Conservation (phyloP, 148 eudicot genomes). For the Dianthus caryophyllus region DNA sequence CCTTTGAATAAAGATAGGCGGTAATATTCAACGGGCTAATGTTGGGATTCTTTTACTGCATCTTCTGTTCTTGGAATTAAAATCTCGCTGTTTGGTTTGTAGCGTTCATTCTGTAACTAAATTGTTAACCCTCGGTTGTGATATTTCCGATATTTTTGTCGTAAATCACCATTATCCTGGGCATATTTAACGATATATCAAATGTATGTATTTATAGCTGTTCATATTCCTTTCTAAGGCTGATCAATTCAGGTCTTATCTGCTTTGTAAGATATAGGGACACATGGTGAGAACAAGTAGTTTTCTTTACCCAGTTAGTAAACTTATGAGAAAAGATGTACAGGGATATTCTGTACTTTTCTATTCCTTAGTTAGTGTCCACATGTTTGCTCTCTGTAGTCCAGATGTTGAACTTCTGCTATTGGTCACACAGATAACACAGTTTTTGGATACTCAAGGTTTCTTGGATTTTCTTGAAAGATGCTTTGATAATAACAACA, state of each 20-base stretch:
- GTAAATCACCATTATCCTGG: too few relatives aligned
- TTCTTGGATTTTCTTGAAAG: conserved; percentile 94
- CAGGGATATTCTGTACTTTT: neutral
- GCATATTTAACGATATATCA: too few relatives aligned
- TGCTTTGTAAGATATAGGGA: neutral
- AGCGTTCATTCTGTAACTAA: too few relatives aligned
- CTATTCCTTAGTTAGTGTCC: neutral
- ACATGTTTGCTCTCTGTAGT: neutral
- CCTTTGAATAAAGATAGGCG: too few relatives aligned
- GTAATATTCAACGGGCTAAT: too few relatives aligned
- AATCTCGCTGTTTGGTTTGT: too few relatives aligned
- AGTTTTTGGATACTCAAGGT: conserved; percentile 94
- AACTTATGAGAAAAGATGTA: neutral
- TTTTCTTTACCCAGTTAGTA: neutral
- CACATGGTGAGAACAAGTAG: neutral
- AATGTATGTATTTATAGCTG: neutral
- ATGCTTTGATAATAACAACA: conserved; percentile 64
- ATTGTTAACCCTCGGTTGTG: too few relatives aligned
- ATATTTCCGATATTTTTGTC: too few relatives aligned
- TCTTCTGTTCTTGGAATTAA: too few relatives aligned
- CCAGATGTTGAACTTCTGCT: conserved; percentile 7
- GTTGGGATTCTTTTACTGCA: too few relatives aligned
- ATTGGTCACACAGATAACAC: conserved; percentile 71
- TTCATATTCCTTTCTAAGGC: neutral
- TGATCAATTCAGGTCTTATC: neutral